Evolutionary conservation across 2,329 filamentous ascomycete species (phyloP), one percentile per base, ranked within the genome.

Genomic region (Xylaria sp.): DNA sequence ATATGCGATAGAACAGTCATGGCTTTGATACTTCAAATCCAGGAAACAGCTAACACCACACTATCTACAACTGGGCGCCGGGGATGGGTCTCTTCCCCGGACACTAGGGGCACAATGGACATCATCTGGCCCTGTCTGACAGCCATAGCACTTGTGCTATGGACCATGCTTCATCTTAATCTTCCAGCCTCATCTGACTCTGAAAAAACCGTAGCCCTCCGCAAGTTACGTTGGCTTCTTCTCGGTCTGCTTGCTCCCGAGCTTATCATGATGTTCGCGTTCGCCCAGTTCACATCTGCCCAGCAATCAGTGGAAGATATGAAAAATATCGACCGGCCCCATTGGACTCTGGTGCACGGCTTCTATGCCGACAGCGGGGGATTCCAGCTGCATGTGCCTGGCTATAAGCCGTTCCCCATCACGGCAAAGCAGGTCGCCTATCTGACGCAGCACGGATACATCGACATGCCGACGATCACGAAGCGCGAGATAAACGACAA

Each of bases 311-410:
- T 68, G 6, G 57, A 50, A 29, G 36, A 64, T 13, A 65, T 68
- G 62, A 58, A 51, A 13, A 50, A 39, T 7, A 36, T 61, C 11
- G 50, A 42, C 20, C 45, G 42, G 29, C 17, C 3, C 1, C 10
- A 61, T 27, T 68, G 66, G 66, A 62, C 62, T 10, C 20, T 65
- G 9, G 45, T 38, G 1, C 62, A 65, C 22, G 66, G 54, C 2
- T 68, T 68, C 53, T 68, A 65, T 29, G 62, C 66, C 15, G 62
- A 68, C 38, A 68, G 56, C 11, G 62, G 62, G 1, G 66, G 62
- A 5, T 65, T 65, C n/a, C 47, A 57, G 10, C 27, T 68, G 7
- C 20, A 65, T 13, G 45, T 51, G 2, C 20, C 29, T 1, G 47
- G 44, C 15, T 31, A 49, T 15, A 33, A 57, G 13, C 36, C 62